Evolutionary conservation across 306 rosid species (phyloP), one percentile per base, ranked within the genome.

Genomic region (Dalbergia cochinchinensis): DNA sequence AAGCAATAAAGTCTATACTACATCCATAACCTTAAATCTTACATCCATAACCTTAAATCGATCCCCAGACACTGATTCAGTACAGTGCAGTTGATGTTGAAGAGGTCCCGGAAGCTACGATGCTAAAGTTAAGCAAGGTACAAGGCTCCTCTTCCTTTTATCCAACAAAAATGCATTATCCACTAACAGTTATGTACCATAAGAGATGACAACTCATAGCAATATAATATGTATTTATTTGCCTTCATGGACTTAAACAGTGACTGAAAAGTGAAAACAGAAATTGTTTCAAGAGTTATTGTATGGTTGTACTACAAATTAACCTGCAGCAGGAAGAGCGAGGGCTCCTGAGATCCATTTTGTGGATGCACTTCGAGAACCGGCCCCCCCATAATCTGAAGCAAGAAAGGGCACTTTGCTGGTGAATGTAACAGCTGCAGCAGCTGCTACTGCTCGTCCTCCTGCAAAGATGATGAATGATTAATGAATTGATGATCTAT

Each of bases 321-420:
- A 15, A 94, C 99, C 97, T 88, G 94, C 99, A 0, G 90, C 91
- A 67, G 97, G 93, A 73, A 94, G 79, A 71, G 94, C 92, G 8
- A 94, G 81, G 19, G 91, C 88, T 78, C 95, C 97, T 6, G 95
- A 76, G 84, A 92, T 73, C 99, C 97, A 94, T 53, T 88, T 44
- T 4, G 75, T 47, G 74, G 84, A 73, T 42, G 90, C 86, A 78
- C 69, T 86, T 80, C 51, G 83, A 48, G 97, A 86, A 80, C 86
- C 86, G 1, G 85, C 68, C 65, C 80, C 91, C 4, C 88, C 77
- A 68, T 69, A 85, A 33, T 81, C 60, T 11, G 97, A 86, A 69
- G 91, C 90, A 26, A 81, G 63, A 34, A 74, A 66, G 20, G 93
- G 85, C 26, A 31, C 79, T 60, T 84, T 91, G 41, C 81, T 83